Conservation (phyloP, 2,329 filamentous ascomycete species). For the Sarocladiaceae sp. region DNA sequence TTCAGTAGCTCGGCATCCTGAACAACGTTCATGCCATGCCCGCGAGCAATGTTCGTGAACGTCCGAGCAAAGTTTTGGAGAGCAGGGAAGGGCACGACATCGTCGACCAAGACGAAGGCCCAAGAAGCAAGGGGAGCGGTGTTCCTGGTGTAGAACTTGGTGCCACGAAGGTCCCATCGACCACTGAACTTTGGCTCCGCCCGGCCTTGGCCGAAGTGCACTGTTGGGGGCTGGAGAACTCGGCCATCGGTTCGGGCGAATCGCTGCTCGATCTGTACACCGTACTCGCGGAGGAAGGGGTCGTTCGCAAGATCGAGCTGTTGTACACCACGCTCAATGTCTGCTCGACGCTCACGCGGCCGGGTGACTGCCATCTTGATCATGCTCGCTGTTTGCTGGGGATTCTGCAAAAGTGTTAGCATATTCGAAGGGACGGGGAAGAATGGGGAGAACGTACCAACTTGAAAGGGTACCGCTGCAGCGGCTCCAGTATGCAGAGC, state of each 20-base stretch:
- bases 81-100: too few relatives aligned
- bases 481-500: slow-evolving; percentile 42
- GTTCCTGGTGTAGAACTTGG: slow-evolving; percentile 65
- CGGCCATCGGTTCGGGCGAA: slow-evolving; percentile 66
- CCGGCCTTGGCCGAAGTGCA: slow-evolving; percentile 55
- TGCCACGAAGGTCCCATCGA: slow-evolving; percentile 81
- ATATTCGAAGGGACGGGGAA: too few relatives aligned
- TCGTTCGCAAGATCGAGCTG: slow-evolving; percentile 67
- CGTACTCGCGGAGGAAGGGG: slow-evolving; percentile 64
- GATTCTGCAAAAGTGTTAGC: too few relatives aligned
- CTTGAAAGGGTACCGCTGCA: slow-evolving; percentile 59
- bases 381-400: slow-evolving; percentile 70
- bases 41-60: slow-evolving; percentile 40
- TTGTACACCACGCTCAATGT: slow-evolving; percentile 50
- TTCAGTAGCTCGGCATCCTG: slow-evolving; percentile 28
- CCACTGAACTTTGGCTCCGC: slow-evolving; percentile 61
- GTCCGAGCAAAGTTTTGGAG: slow-evolving; percentile 29
- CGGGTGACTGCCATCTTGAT: slow-evolving; percentile 87
- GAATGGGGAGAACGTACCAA: too few relatives aligned
- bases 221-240: slow-evolving; percentile 62
- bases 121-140: slow-evolving; percentile 58
- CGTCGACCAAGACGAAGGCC: slow-evolving; percentile 65
- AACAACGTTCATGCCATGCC: slow-evolving; percentile 42
- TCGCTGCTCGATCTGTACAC: slow-evolving; percentile 57
- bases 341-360: slow-evolving; percentile 58